Percentiles rank a stretch among this genome's conserved stretches.
These are phyloP conservation scores for Neurospora tetrasperma DNA, from an alignment of 495 filamentous ascomycete genomes.

Conservation along the genomic window DNA sequence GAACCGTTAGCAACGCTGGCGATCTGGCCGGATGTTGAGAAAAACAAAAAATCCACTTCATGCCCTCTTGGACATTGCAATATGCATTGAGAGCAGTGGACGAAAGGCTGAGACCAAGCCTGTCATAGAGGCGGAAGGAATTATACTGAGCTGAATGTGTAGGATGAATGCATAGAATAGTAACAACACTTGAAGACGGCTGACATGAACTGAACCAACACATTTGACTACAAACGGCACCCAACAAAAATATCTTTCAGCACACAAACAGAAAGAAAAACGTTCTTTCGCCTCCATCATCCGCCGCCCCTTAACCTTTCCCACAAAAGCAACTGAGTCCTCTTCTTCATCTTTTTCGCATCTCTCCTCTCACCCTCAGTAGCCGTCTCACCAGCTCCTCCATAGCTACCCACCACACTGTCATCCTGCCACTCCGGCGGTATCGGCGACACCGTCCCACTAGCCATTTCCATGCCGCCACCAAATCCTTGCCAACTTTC, in stretches of 20 bases:
- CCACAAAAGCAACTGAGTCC: constrained; percentile 14
- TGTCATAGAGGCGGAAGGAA: not conserved
- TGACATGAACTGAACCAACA: not conserved
- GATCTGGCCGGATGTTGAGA: not conserved
- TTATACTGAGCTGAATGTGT: not conserved
- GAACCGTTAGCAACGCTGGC: not conserved
- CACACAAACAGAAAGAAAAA: not conserved
- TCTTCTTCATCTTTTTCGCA: constrained; percentile 4
- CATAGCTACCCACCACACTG: not conserved
- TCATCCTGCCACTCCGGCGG: not conserved
- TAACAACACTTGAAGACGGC: not conserved
- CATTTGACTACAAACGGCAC: not conserved
- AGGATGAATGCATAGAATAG: not conserved
- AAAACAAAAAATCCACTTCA: not conserved
- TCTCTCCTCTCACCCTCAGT: not conserved
- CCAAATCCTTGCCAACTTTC: not conserved
- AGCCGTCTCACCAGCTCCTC: not conserved
- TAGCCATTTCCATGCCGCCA: not conserved
- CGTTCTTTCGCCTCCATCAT: constrained; percentile 1
- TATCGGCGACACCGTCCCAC: not conserved
- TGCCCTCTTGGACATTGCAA: not conserved
- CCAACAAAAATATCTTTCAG: not conserved
- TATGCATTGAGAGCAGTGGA: not conserved
- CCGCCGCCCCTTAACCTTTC: constrained; percentile 12
- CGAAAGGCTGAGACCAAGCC: not conserved